These are phyloP conservation scores for Suzukiozyma palmioleophila DNA, from an alignment of 1,139 yeast species.

Conservation along the genomic window DNA sequence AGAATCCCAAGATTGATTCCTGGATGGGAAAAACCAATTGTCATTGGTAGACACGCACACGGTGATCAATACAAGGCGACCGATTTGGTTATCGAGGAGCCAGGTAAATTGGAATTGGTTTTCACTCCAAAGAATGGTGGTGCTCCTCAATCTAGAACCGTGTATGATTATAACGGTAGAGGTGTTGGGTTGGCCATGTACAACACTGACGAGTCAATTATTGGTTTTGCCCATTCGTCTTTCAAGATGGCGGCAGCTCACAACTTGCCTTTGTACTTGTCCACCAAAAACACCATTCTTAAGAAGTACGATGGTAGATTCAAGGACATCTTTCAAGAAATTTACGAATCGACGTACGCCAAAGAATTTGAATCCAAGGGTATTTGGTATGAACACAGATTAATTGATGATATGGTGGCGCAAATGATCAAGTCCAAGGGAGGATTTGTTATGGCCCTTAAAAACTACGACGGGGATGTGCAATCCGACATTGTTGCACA, in stretches of 20 bases:
- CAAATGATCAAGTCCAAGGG: conserved; percentile 85
- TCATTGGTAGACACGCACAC: conserved; percentile 82
- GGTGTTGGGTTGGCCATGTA: conserved; percentile 84
- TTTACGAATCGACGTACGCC: conserved; percentile 58
- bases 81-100: conserved; percentile 62
- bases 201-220: conserved; percentile 76
- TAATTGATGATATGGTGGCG: conserved; percentile 86
- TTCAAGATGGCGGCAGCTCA: conserved; percentile 70
- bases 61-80: conserved; percentile 86
- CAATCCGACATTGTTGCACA: conserved; percentile 84
- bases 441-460: conserved; percentile 78
- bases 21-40: conserved; percentile 78
- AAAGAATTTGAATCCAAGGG: conserved; percentile 56
- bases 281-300: conserved; percentile 77
- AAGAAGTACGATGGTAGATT: conserved; percentile 80
- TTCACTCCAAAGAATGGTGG: conserved; percentile 64
- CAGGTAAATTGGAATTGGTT: conserved; percentile 64
- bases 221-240: conserved; percentile 74
- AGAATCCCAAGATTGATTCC: conserved; percentile 73
- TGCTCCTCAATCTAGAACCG: conserved; percentile 43
- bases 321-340: conserved; percentile 70
- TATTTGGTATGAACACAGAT: conserved; percentile 78
- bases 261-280: conserved; percentile 61
- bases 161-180: conserved; percentile 56
- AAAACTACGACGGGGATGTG: conserved; percentile 84